phyloP scores from a whole-genome alignment of 2,329 filamentous ascomycete genomes.

The Alternaria infectoria region DNA sequence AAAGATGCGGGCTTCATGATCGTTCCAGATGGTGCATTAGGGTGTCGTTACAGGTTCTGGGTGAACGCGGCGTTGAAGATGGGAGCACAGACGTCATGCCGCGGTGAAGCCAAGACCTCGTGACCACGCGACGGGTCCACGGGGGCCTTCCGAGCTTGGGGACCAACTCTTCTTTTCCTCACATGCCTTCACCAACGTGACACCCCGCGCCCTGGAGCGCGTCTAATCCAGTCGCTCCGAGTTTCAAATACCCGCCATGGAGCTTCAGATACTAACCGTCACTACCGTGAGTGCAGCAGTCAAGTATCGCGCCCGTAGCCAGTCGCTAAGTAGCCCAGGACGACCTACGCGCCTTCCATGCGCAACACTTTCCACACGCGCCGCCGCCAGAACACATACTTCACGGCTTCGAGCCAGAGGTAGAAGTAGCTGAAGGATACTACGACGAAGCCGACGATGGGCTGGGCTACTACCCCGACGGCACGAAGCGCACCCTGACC shows the following conservation, averaged over 20 bases:
- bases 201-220: conserved; percentile 23
- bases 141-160: conserved; percentile 10
- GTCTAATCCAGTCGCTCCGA: background rate
- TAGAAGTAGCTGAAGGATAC: conserved; percentile 28
- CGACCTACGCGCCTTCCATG: conserved; percentile 53
- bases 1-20: conserved; percentile 38
- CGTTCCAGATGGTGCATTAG: conserved; percentile 10
- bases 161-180: conserved; percentile 8
- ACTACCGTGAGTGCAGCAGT: conserved; percentile 34
- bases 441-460: conserved; percentile 63
- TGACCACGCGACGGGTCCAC: conserved; percentile 39
- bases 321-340: conserved; percentile 43
- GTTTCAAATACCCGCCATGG: conserved; percentile 9
- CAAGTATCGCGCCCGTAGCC: background rate
- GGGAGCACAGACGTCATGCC: conserved; percentile 42
- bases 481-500: conserved; percentile 85
- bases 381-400: conserved; percentile 44
- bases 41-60: conserved; percentile 15
- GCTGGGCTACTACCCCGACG: conserved; percentile 85
- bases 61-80: conserved; percentile 18
- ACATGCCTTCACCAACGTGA: conserved; percentile 23
- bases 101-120: conserved; percentile 41
- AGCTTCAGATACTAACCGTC: conserved; percentile 37
- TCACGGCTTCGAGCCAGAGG: conserved; percentile 35
- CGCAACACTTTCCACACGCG: conserved; percentile 51